A percentile compares a stretch with the other conserved stretches of the same genome.
These are phyloP conservation scores for Camelina hispida DNA, from an alignment of 345 rosid species.

Conservation along the genomic window DNA sequence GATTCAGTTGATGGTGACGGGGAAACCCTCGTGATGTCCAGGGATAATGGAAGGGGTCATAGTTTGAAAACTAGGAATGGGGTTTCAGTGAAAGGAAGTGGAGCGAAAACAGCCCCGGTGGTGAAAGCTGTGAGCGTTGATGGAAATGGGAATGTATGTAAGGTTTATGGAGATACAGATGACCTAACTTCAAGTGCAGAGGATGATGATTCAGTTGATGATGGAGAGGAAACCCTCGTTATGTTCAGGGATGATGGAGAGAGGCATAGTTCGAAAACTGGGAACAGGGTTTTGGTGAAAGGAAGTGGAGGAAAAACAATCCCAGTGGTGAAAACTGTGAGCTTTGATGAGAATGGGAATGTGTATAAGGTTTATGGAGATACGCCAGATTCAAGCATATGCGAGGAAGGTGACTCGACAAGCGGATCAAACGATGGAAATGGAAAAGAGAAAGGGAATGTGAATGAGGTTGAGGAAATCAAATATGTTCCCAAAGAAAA, in stretches of 20 bases:
- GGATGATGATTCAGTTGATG: constrained; percentile 36
- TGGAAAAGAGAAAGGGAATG: constrained; percentile 31
- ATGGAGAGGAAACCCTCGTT: constrained; percentile 16
- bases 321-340: constrained; percentile 40
- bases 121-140: constrained; percentile 37
- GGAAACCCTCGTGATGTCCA: constrained; percentile 28
- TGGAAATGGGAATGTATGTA: constrained; percentile 35
- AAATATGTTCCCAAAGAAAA: constrained; percentile 42
- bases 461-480: constrained; percentile 40
- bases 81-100: constrained; percentile 38
- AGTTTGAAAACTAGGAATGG: constrained; percentile 19
- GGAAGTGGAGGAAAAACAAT: constrained; percentile 16
- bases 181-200: constrained; percentile 52
- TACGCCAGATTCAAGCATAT: constrained; percentile 46
- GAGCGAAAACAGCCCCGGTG: constrained; percentile 10
- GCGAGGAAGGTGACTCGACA: constrained; percentile 48
- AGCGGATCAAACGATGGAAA: constrained; percentile 51
- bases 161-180: constrained; percentile 44
- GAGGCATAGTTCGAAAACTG: constrained; percentile 13
- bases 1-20: constrained; percentile 34
- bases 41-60: constrained; percentile 5
- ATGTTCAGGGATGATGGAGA: constrained; percentile 14
- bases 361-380: constrained; percentile 46
- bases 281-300: constrained; percentile 31
- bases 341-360: constrained; percentile 45